phyloP scores from a whole-genome alignment of 352 stramenopile genomes.

The Phytophthora colocasiae region DNA sequence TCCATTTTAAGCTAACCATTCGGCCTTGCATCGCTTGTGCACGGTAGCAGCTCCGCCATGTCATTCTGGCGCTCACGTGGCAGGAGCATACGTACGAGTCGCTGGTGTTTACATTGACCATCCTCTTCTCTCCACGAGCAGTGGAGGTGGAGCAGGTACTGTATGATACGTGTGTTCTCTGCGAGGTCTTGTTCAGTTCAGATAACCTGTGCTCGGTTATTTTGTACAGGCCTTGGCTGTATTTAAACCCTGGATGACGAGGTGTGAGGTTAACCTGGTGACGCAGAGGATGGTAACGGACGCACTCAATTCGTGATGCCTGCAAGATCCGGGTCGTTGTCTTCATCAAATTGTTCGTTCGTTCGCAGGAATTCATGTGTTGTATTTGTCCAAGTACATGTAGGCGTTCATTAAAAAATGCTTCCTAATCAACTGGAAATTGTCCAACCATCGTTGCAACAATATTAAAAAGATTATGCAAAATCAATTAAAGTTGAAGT shows the following conservation, averaged over 20 bases:
- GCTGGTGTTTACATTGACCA: constrained; percentile 2
- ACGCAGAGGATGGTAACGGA: constrained; percentile 23
- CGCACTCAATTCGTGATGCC: constrained; percentile 9
- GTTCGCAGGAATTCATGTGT: too few relatives aligned
- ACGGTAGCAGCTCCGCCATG: constrained; percentile 12
- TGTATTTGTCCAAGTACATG: too few relatives aligned
- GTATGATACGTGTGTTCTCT: too few relatives aligned
- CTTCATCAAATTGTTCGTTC: too few relatives aligned
- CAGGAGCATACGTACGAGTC: constrained; percentile 19
- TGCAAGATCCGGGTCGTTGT: neutral
- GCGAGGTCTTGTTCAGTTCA: neutral
- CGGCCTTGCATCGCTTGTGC: neutral
- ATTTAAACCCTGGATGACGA: constrained; percentile 24
- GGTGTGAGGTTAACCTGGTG: constrained; percentile 19
- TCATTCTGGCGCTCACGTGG: constrained; percentile 26
- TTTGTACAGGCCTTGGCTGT: constrained; percentile 10
- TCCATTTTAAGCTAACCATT: neutral
- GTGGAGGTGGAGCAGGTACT: constrained; percentile 19
- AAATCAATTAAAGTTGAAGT: too few relatives aligned
- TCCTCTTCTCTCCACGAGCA: constrained; percentile 28
- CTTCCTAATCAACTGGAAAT: too few relatives aligned
- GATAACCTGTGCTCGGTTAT: constrained; percentile 1
- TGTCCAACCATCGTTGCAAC: too few relatives aligned
- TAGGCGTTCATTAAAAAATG: too few relatives aligned
- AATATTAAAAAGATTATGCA: too few relatives aligned